Percentiles rank a stretch among this genome's conserved stretches.
Evolutionary conservation across 257 asterid genomes (phyloP).

Genomic region (Solanum clarkiae): DNA sequence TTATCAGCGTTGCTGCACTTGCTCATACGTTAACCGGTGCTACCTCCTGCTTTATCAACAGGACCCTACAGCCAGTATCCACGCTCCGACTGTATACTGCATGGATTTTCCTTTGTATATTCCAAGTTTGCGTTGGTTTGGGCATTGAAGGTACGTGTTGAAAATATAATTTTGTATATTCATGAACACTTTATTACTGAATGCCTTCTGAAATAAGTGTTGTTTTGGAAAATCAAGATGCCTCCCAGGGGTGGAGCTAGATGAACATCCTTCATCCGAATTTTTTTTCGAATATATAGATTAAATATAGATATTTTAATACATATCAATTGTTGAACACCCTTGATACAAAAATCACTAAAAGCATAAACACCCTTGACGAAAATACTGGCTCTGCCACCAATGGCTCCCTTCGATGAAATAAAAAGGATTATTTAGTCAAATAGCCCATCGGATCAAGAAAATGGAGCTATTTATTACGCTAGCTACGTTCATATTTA

Average conservation of each 20-base stretch:
- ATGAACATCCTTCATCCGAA: no score
- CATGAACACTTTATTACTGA: neutral
- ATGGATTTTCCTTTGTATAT: conserved; percentile 35
- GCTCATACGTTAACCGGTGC: conserved; percentile 24
- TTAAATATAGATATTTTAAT: no score
- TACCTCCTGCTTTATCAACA: neutral
- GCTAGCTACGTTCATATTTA: neutral
- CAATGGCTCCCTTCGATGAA: no score
- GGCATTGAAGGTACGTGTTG: conserved; percentile 48
- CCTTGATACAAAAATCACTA: no score
- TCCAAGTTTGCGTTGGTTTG: conserved; percentile 50
- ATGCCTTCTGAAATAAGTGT: neutral
- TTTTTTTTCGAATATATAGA: no score
- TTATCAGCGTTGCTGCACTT: conserved; percentile 30
- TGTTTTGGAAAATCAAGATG: no score
- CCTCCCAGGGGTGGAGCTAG: no score
- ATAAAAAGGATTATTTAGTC: neutral
- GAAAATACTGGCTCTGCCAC: no score
- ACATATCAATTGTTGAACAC: no score
- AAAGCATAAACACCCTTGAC: no score
- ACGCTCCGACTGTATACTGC: conserved; percentile 19
- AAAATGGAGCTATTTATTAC: neutral
- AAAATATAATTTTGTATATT: neutral
- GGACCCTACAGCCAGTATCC: neutral
- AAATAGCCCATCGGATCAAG: neutral